A percentile compares a stretch with the other conserved stretches of the same genome.
phyloP scores from a whole-genome alignment of 768 basidiomycete species.

The Agrocybe praecox region DNA sequence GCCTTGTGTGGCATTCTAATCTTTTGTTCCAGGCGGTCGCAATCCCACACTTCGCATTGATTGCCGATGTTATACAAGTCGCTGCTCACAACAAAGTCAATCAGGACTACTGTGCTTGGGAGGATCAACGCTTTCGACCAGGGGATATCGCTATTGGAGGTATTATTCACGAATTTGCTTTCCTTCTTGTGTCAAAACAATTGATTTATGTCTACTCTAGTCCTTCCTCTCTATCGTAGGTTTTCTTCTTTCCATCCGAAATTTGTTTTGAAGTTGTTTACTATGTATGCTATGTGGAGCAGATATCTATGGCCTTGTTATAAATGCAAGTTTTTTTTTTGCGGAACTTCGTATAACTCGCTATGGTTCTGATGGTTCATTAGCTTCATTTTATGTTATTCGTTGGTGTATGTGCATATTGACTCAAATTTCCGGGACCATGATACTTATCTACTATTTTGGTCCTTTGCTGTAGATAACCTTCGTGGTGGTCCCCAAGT shows the following conservation, averaged over 20 bases:
- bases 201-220: constrained; percentile 27
- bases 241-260: not conserved
- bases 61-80: constrained; percentile 65
- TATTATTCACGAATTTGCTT: constrained; percentile 26
- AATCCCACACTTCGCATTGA: constrained; percentile 59
- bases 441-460: no score
- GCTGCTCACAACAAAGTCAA: constrained; percentile 55
- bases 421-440: no score
- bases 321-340: constrained; percentile 42
- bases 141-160: constrained; percentile 66
- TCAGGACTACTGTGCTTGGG: constrained; percentile 41
- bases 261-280: no score
- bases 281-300: not conserved
- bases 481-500: constrained; percentile 10
- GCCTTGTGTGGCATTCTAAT: not conserved
- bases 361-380: not conserved
- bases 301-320: constrained; percentile 70
- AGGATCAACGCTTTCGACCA: constrained; percentile 54
- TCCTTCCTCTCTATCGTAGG: constrained; percentile 66
- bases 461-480: constrained; percentile 4
- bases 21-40: constrained; percentile 49
- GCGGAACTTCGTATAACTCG: not conserved
- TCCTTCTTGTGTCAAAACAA: no score
- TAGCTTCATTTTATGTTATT: constrained; percentile 63
- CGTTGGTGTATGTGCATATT: constrained; percentile 42